Base-by-base conservation (phyloP, 129 eudicot genomes). In the Mikania micrantha region DNA sequence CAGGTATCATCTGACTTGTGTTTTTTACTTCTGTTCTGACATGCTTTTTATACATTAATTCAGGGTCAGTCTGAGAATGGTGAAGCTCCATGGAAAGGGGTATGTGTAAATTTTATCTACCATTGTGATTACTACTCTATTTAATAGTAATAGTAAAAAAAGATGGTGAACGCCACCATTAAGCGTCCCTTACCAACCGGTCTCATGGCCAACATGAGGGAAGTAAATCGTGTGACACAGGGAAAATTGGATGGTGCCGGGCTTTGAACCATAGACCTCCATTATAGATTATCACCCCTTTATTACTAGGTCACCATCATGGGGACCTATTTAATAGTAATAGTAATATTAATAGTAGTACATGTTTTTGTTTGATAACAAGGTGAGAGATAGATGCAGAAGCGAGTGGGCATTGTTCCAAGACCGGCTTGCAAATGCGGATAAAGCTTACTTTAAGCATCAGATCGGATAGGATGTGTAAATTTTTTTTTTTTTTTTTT, bases 81-180 rank as follows among this genome's bases (percentile, higher is more conserved):
- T 7, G 82, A 90, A 78, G 91, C 97, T 41, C 91, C 97, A 39
- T 90, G 97, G 97, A 74, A 87, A 62, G 95, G 95, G 88, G 97
- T 89, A 86, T 39, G 89, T 35, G 35, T 39, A 19, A 0, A 10
- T 50, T 52, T 20, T 58, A 61, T 41, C 8, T 31, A 3, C 0
- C 19, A n/a, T 15, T 9, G 27, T 45, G 20, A 4, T 45, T 47
- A 13, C 2, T 9, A n/a, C n/a, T n/a, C n/a, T n/a, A n/a, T n/a
- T n/a, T n/a, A n/a, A n/a, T n/a, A n/a, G n/a, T n/a, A n/a, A n/a
- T n/a, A n/a, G n/a, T n/a, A n/a, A n/a, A n/a, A n/a, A n/a, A n/a
- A n/a, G n/a, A n/a, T n/a, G n/a, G n/a, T n/a, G n/a, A n/a, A n/a
- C n/a, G n/a, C n/a, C n/a, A n/a, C n/a, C n/a, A n/a, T n/a, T n/a